Percentiles rank a stretch among this genome's conserved stretches.
Evolutionary conservation across 192 early-diverging fungal species (phyloP).

Genomic region (Paraglomus brasilianum): DNA sequence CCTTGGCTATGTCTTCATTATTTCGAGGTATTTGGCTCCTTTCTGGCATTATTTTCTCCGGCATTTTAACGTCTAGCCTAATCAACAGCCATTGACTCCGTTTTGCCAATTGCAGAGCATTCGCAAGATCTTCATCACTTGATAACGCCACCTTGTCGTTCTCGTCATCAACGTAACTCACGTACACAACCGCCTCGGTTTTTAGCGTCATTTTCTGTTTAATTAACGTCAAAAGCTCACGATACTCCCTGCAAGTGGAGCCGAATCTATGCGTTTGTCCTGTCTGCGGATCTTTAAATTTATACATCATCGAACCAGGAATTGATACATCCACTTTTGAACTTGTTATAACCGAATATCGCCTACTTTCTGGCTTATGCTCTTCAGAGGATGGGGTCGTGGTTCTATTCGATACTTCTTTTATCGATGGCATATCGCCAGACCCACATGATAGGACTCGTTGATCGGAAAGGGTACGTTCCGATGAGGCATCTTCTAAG

Average conservation of each 20-base stretch:
- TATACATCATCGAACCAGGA: constrained; percentile 45
- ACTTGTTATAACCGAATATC: constrained; percentile 29
- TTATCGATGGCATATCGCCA: not conserved
- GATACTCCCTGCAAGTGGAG: constrained; percentile 44
- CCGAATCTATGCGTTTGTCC: constrained; percentile 70
- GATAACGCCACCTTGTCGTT: constrained; percentile 77
- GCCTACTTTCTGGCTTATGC: constrained; percentile 20
- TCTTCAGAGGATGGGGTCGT: constrained; percentile 34
- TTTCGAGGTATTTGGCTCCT: not conserved
- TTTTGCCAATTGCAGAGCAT: constrained; percentile 75
- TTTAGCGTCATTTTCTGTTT: constrained; percentile 52
- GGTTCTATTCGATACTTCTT: constrained; percentile 4
- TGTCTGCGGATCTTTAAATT: constrained; percentile 55
- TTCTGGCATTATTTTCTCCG: not conserved
- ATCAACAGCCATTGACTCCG: constrained; percentile 36
- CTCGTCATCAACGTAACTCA: constrained; percentile 85
- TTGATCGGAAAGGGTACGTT: constrained; percentile 36
- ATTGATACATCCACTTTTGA: constrained; percentile 18
- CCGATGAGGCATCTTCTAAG: constrained; percentile 39
- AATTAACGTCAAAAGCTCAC: constrained; percentile 54
- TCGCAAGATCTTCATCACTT: constrained; percentile 71
- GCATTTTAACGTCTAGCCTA: constrained; percentile 13
- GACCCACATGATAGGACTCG: constrained; percentile 16
- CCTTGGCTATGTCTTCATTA: not conserved
- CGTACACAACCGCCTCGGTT: constrained; percentile 26